Evolutionary conservation across 2,329 filamentous ascomycete species (phyloP), one percentile per base, ranked within the genome.

Genomic region (Dendrostoma leiphaemia): DNA sequence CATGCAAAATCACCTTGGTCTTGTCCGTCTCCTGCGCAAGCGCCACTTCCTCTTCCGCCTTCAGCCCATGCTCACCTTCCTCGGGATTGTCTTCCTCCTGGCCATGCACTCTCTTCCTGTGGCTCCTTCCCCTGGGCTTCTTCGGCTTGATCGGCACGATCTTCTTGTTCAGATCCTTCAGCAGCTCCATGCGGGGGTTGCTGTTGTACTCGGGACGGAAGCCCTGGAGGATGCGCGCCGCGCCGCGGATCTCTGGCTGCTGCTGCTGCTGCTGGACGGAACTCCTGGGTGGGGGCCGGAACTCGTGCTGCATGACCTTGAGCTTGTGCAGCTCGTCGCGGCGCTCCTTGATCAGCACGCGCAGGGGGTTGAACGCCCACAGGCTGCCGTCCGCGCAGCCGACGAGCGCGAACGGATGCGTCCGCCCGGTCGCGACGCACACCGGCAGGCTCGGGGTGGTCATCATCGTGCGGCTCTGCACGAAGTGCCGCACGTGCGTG

Each of bases 371-470:
- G 57, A 72, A 70, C 6, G 72, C 69, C 73, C 77, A 82, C 3
- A 83, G 66, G 0, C 77, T 78, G 10, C 81, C 81, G 53, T 83
- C 80, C 2, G 76, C 71, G 40, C 75, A 73, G n/a, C 81, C 81
- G 12, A 79, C 66, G 2, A 83, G 71, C 9, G 80, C 66, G 58
- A 74, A 83, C 0, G 81, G 81, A 53, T 85, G 81, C 13, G 72
- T 74, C 2, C 66, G 61, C 15, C 80, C 80, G 3, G 77, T 70
- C 4, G 75, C 71, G 10, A 84, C 69, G 60, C 77, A 79, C 0
- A 76, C 78, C 6, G 77, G 74, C 46, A 76, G 73, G 50, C 78
- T 77, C 28, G 79, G 75, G 10, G 75, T 72, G 0, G 76, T 77
- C 58, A 78, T 76, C 41, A 83, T 69, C 54, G 79, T 75, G 26